Percentiles rank a stretch among this genome's conserved stretches.
Conservation (phyloP, 345 rosid species). For the Euphorbia tirucalli region DNA sequence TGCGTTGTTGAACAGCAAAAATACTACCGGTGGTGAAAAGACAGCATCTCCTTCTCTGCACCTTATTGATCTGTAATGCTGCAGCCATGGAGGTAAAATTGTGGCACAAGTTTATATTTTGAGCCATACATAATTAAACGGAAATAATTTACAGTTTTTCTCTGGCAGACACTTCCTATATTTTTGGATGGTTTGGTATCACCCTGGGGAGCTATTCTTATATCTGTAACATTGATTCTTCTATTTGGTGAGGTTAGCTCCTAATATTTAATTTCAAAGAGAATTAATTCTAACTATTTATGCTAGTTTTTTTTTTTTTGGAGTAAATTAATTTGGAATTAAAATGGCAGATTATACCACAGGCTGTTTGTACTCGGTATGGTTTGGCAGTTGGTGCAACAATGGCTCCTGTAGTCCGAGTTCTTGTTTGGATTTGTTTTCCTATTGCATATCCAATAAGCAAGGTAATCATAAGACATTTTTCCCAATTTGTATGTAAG, state of each 20-base stretch:
- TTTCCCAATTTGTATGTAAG: no score
- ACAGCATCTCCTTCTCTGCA: slow-evolving; percentile 85
- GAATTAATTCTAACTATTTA: no score
- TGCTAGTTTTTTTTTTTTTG: no score
- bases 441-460: slow-evolving; percentile 94
- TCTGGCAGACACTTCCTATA: slow-evolving; percentile 73
- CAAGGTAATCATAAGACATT: slow-evolving; percentile 65
- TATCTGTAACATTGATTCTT: slow-evolving; percentile 88
- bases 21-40: slow-evolving; percentile 83
- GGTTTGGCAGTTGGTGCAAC: slow-evolving; percentile 92
- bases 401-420: slow-evolving; percentile 71
- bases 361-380: slow-evolving; percentile 82
- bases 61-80: slow-evolving; percentile 83
- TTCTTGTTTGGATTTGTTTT: slow-evolving; percentile 81
- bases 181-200: slow-evolving; percentile 73
- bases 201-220: slow-evolving; percentile 88
- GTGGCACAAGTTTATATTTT: no score
- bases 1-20: slow-evolving; percentile 45
- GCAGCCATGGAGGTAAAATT: slow-evolving; percentile 99
- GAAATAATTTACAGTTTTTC: no score
- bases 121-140: background rate
- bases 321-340: background rate
- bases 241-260: slow-evolving; percentile 81
- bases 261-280: no score
- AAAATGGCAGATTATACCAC: slow-evolving; percentile 70